Evolutionary conservation across 129 eudicot species (phyloP), one percentile per base, ranked within the genome.

Genomic region (Artemisia annua): DNA sequence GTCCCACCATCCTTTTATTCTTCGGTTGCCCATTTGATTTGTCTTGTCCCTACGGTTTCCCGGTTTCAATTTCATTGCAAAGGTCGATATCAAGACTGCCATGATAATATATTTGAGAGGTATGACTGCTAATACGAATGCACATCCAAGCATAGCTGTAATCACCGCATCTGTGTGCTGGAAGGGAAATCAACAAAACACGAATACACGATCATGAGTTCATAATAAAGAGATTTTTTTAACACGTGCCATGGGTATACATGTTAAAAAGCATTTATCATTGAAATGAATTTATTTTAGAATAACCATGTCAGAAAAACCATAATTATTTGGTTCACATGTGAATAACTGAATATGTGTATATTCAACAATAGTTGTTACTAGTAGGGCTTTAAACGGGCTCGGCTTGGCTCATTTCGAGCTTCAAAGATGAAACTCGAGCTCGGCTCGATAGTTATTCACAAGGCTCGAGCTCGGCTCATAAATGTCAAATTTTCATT

Each of bases 1-100:
- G 60, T 89, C 95, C 98, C 96, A 92, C 98, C 98, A 92, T 73
- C 91, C 98, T 70, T 72, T 80, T 3, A 92, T 19, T 11, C 95
- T 60, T 13, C 96, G 85, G 52, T 85, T 92, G 8, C 94, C 91
- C 61, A 72, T 76, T 35, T 73, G 75, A 44, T 72, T 87, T 57
- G 78, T 79, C 75, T 80, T 67, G 44, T 43, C 69, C 63, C 78
- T 73, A 0, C 49, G 19, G 18, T 55, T 72, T 54, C 81, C 75
- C 13, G 87, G 64, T 28, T 70, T 79, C 4, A 89, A 87, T 13
- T 85, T 87, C 79, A 67, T 51, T 50, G 83, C 67, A 52, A 83
- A 87, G 11, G 81, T 16, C 58, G 66, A 79, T 66, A 83, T 16
- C 19, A 81, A 48, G 2, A 59, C 12, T 13, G 73, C 82, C 80